Evolutionary conservation across 768 basidiomycete species (phyloP).

Genomic region (Russula virescens): DNA sequence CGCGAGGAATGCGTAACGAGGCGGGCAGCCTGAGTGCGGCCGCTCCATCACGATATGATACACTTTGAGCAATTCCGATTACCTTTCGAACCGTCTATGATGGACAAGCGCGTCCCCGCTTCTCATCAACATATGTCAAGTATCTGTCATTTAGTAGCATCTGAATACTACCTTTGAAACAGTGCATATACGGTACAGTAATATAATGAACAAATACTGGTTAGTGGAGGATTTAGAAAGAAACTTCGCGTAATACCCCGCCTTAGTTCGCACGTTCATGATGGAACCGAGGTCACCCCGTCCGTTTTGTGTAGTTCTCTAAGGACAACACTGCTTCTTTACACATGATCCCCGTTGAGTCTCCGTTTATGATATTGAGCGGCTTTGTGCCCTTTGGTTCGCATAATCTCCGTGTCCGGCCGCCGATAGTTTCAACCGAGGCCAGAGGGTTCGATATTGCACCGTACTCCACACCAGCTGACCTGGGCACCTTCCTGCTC

Average conservation of each 20-base stretch:
- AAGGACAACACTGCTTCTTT: no score
- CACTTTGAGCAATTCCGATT: slow-evolving; percentile 4
- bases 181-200: no score
- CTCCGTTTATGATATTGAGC: background rate
- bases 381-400: background rate
- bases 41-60: slow-evolving; percentile 20
- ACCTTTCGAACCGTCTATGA: background rate
- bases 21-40: background rate
- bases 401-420: background rate
- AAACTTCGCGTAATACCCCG: no score
- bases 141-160: background rate
- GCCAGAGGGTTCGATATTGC: no score
- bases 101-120: background rate
- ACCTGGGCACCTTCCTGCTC: no score
- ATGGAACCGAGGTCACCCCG: no score
- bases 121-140: background rate
- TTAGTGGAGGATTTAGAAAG: no score
- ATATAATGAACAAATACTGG: no score
- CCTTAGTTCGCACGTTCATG: no score
- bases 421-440: background rate
- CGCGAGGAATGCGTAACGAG: slow-evolving; percentile 54
- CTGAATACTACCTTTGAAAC: no score
- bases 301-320: no score
- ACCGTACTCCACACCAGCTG: no score
- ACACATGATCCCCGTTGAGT: background rate